phyloP scores from a whole-genome alignment of 768 basidiomycete genomes.

The Kwoniella pini region DNA sequence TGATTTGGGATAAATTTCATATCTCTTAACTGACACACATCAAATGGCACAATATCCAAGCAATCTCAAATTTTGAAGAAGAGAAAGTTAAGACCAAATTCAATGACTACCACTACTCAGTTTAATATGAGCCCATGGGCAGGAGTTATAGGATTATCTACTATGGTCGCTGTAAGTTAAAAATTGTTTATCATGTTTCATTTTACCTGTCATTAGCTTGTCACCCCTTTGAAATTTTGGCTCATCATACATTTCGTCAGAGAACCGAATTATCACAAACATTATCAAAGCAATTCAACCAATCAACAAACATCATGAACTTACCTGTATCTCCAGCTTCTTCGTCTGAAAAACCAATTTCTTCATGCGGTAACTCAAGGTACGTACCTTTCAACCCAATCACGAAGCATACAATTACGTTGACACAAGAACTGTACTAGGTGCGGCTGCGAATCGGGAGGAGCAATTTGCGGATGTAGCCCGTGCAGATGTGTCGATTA shows the following conservation, averaged over 20 bases:
- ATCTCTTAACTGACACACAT: too few species aligned
- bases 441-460: conserved; percentile 4
- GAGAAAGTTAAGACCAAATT: too few species aligned
- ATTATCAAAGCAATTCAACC: not conserved
- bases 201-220: too few species aligned
- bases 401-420: not conserved
- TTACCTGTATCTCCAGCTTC: not conserved
- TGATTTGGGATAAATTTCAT: too few species aligned
- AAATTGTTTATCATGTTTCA: too few species aligned
- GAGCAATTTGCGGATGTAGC: not conserved
- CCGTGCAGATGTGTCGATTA: conserved; percentile 1
- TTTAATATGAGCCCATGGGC: not conserved
- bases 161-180: conserved; percentile 5
- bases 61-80: too few species aligned
- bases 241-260: too few species aligned
- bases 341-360: not conserved
- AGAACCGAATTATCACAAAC: too few species aligned
- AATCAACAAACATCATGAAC: not conserved
- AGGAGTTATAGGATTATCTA: not conserved
- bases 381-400: not conserved
- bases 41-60: too few species aligned
- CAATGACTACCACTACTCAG: too few species aligned
- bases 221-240: too few species aligned
- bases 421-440: not conserved
- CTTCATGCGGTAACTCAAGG: not conserved